phyloP scores from a whole-genome alignment of 306 rosid genomes.

The Cucurbita moschata region DNA sequence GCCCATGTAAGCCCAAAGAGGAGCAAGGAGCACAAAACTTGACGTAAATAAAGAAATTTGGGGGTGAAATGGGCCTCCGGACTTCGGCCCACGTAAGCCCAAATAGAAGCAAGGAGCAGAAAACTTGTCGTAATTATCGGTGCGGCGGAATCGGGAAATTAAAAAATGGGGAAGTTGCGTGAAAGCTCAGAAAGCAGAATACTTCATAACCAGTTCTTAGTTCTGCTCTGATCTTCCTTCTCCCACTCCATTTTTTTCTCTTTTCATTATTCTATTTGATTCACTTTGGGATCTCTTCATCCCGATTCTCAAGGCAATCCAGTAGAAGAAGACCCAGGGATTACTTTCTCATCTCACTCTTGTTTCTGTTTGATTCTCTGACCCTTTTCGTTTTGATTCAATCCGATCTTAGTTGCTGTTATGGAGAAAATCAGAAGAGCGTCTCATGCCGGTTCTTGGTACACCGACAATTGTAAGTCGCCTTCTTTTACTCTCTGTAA shows the following conservation, averaged over 20 bases:
- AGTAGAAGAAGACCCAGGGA: background rate
- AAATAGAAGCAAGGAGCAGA: background rate
- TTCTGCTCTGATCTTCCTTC: too few species aligned
- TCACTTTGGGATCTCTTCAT: background rate
- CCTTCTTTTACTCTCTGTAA: conserved; percentile 1
- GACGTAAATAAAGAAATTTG: too few species aligned
- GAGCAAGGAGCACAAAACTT: too few species aligned
- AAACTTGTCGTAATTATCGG: background rate
- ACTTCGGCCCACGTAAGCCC: background rate
- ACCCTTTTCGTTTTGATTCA: background rate
- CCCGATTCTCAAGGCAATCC: background rate
- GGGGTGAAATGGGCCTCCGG: background rate
- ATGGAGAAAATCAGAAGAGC: conserved; percentile 60
- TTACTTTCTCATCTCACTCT: background rate
- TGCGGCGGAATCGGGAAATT: background rate
- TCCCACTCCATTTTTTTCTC: background rate
- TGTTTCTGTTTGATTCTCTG: background rate
- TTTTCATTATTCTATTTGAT: background rate
- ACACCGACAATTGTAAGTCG: conserved; percentile 65
- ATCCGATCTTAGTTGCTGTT: background rate
- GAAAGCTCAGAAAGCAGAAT: background rate
- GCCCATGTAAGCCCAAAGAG: background rate
- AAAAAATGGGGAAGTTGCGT: background rate
- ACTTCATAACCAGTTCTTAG: too few species aligned
- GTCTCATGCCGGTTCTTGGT: conserved; percentile 89